phyloP scores from a whole-genome alignment of 345 rosid species.

The Pugionium cornutum region DNA sequence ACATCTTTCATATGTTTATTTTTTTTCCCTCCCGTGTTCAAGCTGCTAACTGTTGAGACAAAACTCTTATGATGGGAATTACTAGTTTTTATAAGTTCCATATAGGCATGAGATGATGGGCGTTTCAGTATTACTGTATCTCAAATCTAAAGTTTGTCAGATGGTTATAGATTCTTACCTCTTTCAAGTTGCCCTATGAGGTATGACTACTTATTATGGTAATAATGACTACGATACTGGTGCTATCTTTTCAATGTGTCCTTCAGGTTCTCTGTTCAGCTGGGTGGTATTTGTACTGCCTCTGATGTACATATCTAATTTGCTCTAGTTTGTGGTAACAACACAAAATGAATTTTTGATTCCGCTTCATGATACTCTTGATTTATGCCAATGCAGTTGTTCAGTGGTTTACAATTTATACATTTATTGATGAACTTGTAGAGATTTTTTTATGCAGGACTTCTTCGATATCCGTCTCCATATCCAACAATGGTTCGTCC shows the following conservation, averaged over 20 bases:
- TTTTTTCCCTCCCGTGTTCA: slow-evolving; percentile 35
- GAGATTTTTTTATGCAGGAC: slow-evolving; percentile 69
- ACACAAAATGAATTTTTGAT: slow-evolving; percentile 45
- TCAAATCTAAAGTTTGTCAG: slow-evolving; percentile 54
- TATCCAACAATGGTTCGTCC: slow-evolving; percentile 81
- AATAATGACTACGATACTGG: slow-evolving; percentile 54
- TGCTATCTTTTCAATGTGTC: slow-evolving; percentile 65
- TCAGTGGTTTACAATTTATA: slow-evolving; percentile 38
- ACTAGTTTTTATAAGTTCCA: slow-evolving; percentile 44
- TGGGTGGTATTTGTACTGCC: slow-evolving; percentile 84
- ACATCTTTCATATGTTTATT: slow-evolving; percentile 25
- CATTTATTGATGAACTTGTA: slow-evolving; percentile 63
- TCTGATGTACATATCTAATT: slow-evolving; percentile 77
- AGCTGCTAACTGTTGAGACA: slow-evolving; percentile 45
- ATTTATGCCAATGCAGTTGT: slow-evolving; percentile 17
- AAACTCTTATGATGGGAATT: slow-evolving; percentile 39
- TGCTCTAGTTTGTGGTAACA: slow-evolving; percentile 91
- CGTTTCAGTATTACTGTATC: slow-evolving; percentile 47
- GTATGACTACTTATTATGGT: slow-evolving; percentile 44
- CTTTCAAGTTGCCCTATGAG: slow-evolving; percentile 53
- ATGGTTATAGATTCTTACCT: slow-evolving; percentile 55
- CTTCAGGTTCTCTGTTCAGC: slow-evolving; percentile 93
- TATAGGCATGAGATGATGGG: slow-evolving; percentile 48
- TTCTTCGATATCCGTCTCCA: slow-evolving; percentile 71
- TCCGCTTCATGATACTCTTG: slow-evolving; percentile 37